Base-by-base conservation (phyloP, 345 rosid genomes). In the Murraya koenigii region DNA sequence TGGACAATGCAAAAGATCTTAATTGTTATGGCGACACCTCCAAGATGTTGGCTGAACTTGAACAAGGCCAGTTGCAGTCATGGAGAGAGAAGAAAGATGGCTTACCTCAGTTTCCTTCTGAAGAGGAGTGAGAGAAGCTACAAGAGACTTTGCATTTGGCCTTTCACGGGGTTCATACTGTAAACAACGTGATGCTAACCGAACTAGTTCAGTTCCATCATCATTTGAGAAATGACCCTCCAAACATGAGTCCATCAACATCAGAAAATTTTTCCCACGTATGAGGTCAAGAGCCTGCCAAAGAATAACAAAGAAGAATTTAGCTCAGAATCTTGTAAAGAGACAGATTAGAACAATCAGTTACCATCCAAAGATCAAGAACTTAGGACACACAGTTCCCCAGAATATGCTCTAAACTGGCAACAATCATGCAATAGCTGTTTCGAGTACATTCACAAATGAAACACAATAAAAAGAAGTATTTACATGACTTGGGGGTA, bases 121-220 rank as follows among this genome's bases (percentile, higher is more conserved):
- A 75, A 93, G 94, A 69, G 94, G 87, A 77, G 86, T 69, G 17
- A 93, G 93, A 62, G 94, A 85, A 62, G 80, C 74, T 71, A 91
- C 97, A 56, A 91, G 93, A 85, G 96, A 91, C 80, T 90, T 93
- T 58, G 89, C 89, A 70, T 90, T 91, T 6, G 97, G 97, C 90
- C 97, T 93, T 84, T 93, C 96, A 76, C 96, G 96, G 78, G 96
- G 82, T 85, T 93, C 97, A 72, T 88, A 90, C 82, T 91, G 96
- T 83, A 93, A 84, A 84, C 97, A 93, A 49, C 97, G 94, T 2
- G 97, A 87, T 66, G 96, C 97, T 82, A 93, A 80, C 10, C 93
- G 88, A 74, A 91, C 92, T 80, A 91, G 61, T 75, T 93, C 97
- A n/a, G 96, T 90, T 84, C 96, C 96, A 88, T 93, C 96, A 74